Evolutionary conservation across 768 basidiomycete genomes (phyloP), one percentile per base, ranked within the genome.

Genomic region (Boletus pseudopeckii): DNA sequence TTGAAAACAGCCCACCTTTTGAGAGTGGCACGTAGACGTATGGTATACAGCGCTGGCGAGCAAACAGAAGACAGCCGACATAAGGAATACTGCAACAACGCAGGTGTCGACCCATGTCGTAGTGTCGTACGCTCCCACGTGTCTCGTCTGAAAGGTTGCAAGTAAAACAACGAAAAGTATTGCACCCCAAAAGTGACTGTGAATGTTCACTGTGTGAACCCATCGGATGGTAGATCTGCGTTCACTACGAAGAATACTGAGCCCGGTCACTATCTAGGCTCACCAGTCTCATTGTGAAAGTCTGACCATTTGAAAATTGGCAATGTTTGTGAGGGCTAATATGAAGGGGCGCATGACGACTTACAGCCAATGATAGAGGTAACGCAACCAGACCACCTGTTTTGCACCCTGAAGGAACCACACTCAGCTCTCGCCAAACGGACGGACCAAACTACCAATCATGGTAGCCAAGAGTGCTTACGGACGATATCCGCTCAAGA

Each of bases 211-310:
- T 90, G 48, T 43, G 42, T 33, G 62, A 56, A 54, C 46, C 30
- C 30, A 55, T 62, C 34, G 47, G 46, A 59, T 26, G 52, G 28
- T 38, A 32, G 39, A 45, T 50, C 44, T 53, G 13, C 42, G 30
- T 55, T 43, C 30, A 48, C 30, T 36, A 36, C 38, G 41, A 50
- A 26, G 32, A n/a, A 45, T 22, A n/a, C 50, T 37, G 48, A 42
- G 18, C 22, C 36, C 45, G 37, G 51, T 42, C 45, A 40, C 52
- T 17, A 38, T 34, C 38, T 24, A 33, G 26, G 48, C 63, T 70
- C 52, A 85, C 89, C 77, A 53, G 86, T 88, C 71, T 90, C 88
- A 60, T 90, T 91, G 68, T 91, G 89, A 53, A 88, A 60, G 71
- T 88, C 89, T 90, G 59, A 26, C 46, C 53, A 52, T 58, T 56